Evolutionary conservation across 1,139 yeast genomes (phyloP).

Genomic region (Pichia sp.): DNA sequence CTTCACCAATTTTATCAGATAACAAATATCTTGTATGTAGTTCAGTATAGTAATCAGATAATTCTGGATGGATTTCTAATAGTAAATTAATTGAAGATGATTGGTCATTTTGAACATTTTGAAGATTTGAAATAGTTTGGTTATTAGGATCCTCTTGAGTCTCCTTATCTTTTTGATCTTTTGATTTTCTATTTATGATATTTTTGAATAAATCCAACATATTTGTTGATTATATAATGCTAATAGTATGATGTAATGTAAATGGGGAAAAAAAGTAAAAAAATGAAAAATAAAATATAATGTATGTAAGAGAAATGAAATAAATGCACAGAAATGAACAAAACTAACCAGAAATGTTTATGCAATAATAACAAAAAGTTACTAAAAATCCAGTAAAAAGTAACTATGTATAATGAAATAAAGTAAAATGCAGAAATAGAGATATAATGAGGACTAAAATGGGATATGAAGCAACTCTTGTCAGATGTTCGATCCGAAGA

Average conservation of each 20-base stretch:
- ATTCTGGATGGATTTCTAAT: constrained; percentile 14
- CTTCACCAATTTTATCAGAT: constrained; percentile 47
- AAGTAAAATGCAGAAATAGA: background rate
- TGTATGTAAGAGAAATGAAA: background rate
- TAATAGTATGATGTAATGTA: background rate
- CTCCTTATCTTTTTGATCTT: constrained; percentile 5
- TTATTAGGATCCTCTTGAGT: background rate
- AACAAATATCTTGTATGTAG: constrained; percentile 32
- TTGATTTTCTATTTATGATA: constrained; percentile 19
- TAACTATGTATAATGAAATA: background rate
- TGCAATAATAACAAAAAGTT: background rate
- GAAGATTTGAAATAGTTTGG: background rate
- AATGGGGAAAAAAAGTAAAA: background rate
- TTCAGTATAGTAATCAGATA: constrained; percentile 23
- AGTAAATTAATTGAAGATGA: constrained; percentile 3
- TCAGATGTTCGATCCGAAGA: background rate
- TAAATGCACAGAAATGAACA: background rate
- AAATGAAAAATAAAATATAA: background rate
- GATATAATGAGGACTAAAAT: background rate
- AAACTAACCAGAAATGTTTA: background rate
- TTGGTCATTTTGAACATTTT: background rate
- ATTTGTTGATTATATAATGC: background rate
- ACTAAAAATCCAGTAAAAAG: background rate
- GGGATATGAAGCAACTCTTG: background rate
- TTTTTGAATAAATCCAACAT: constrained; percentile 27